Evolutionary conservation across 208 protist species (phyloP), one percentile per base, ranked within the genome.

Genomic region (Trypanosoma boissoni): DNA sequence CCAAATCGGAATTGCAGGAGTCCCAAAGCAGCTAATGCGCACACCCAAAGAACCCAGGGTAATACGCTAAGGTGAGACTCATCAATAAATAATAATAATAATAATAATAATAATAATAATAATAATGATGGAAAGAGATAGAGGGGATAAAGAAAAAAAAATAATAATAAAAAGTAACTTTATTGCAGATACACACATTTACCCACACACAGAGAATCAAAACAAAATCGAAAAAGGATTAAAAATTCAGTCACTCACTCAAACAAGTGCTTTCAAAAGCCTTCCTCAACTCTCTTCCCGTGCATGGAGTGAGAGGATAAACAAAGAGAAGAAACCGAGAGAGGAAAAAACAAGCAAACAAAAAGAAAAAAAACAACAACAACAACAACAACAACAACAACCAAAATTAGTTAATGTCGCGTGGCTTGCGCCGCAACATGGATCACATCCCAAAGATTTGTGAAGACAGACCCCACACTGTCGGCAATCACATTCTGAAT

Each of bases 401-500:
- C n/a, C 7, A 20, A 45, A 36, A 56, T 27, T 58, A 23, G 18
- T 69, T 58, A 94, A 23, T 73, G 64, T 23, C 88, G 75, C 3
- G 83, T 86, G 2, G 83, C 83, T 36, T 94, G 88, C 14, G 84
- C 80, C n/a, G 88, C 88, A 6, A 79, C 84, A 72, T 95, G 88
- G 27, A 95, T 74, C 20, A 77, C 80, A 59, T 98, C 96, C 80
- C 91, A 89, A 16, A 98, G 69, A 29, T 91, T 80, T 3, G 92
- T 86, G 50, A 97, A 96, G 41, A 97, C 65, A 20, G 94, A 96
- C 21, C 81, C 93, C 1, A 97, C 91, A 45, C 86, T 96, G 54
- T 97, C 95, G 24, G 93, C 90, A 28, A 99, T 96, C 28, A 98
- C 78, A 60, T 79, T 91, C 65, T 95, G 81, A 62, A 99, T 75